Percentiles rank a stretch among this genome's conserved stretches.
Conservation (phyloP, 2,329 filamentous ascomycete genomes). For the Plectosphaerella plurivora region DNA sequence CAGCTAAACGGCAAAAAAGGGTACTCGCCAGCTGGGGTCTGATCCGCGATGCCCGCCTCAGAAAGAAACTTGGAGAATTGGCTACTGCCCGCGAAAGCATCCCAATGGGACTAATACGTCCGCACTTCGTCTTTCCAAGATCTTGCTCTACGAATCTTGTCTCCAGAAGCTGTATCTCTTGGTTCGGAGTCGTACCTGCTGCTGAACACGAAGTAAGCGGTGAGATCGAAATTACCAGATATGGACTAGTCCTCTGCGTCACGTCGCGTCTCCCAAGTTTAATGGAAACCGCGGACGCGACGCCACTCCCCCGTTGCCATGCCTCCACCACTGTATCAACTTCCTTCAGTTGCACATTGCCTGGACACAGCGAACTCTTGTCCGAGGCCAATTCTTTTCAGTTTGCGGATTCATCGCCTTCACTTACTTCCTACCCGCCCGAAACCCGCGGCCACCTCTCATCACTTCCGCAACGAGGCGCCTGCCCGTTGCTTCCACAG, state of each 20-base stretch:
- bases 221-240: neutral
- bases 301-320: neutral
- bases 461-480: too few relatives aligned
- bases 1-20: neutral
- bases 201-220: neutral
- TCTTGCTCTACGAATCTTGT: too few relatives aligned
- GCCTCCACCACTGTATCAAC: neutral
- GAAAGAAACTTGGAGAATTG: too few relatives aligned
- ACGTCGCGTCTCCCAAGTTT: conserved; percentile 10
- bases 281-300: conserved; percentile 8
- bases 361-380: neutral
- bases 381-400: neutral
- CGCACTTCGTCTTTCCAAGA: too few relatives aligned
- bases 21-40: too few relatives aligned
- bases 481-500: too few relatives aligned
- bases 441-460: too few relatives aligned
- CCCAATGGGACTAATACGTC: too few relatives aligned
- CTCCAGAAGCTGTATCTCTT: too few relatives aligned
- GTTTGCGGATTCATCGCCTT: neutral
- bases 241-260: conserved; percentile 6
- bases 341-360: neutral
- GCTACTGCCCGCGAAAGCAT: too few relatives aligned
- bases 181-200: too few relatives aligned
- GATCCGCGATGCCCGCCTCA: too few relatives aligned
- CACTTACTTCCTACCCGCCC: neutral